Conservation (phyloP, 805 yeast species). For the Candida tallmaniae region DNA sequence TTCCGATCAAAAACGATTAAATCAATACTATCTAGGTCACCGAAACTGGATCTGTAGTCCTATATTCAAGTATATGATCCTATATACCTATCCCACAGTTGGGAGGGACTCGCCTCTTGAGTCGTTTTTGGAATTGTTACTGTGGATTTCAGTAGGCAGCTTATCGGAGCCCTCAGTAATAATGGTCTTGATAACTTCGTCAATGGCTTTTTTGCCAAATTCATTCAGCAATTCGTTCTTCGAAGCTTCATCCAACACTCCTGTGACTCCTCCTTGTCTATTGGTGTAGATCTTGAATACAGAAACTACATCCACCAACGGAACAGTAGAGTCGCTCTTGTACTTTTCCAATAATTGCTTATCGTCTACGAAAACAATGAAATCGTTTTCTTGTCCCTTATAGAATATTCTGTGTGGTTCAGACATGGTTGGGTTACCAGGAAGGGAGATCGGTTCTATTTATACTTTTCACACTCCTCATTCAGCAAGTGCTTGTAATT, state of each 20-base stretch:
- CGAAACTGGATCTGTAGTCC: no score
- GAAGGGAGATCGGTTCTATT: no score
- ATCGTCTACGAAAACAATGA: conserved; percentile 60
- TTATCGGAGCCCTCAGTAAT: conserved; percentile 57
- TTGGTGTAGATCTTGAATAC: conserved; percentile 62
- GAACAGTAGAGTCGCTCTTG: conserved; percentile 49
- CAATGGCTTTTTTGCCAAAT: conserved; percentile 56
- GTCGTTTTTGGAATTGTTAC: conserved; percentile 41
- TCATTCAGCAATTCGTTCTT: conserved; percentile 59
- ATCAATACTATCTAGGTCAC: no score
- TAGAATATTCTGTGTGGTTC: conserved; percentile 48
- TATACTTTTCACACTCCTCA: no score
- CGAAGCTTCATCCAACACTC: conserved; percentile 69
- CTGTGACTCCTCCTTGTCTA: conserved; percentile 65
- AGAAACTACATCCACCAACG: conserved; percentile 59
- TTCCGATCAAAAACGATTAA: no score
- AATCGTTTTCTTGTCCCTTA: conserved; percentile 63
- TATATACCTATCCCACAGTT: no score
- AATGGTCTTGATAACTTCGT: conserved; percentile 57
- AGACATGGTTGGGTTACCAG: no score
- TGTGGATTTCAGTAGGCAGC: conserved; percentile 12
- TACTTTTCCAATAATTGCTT: conserved; percentile 44
- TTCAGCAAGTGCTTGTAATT: no score
- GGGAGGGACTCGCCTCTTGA: no score
- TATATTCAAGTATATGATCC: no score